Base-by-base conservation (phyloP, 768 basidiomycete species). In the Pulveroboletus sp. region DNA sequence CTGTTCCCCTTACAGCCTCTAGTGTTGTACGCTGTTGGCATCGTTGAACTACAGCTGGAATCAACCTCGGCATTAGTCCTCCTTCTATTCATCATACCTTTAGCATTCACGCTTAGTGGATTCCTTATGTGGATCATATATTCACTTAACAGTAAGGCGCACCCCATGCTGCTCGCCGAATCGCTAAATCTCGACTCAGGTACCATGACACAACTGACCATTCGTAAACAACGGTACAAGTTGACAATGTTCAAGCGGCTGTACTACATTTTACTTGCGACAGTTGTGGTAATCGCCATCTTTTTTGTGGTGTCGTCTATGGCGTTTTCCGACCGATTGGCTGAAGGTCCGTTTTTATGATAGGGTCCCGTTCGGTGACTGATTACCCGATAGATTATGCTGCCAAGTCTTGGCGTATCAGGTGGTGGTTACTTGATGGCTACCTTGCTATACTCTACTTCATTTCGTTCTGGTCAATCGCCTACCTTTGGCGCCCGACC, bases 81-180 rank as follows among this genome's bases (percentile, higher is more conserved):
- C 23, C 73, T 99, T 52, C 64, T 97, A 57, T 93, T 98, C 64
- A 89, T 98, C 53, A 84, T 97, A 51, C 97, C 97, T 6, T 75
- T 99, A 41, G 90, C 95, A 1, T 87, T 98, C 69, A 94, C 93
- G 1, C 76, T 99, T n/a, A 95, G 93, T 49, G 85, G 86, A 2
- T 99, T 97, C 75, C 77, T 99, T 21, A 77, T 95, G 55, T 98
- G 95, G 95, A 97, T 95, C 43, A 81, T 95, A 72, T 87, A 94
- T 65, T 81, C 89, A 11, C 73, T 97, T 41, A 94, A 92, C 60
- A 85, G 92, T 92, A 53, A 24, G 76, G 67, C 45, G n/a, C 14
- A 40, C 20, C 16, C 48, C 24, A 3, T 39, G 16, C 34, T 41
- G 10, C 13, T 12, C 9, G 33, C 31, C 2, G 20, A 36, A 27